Conservation (phyloP, 202 grass and related monocot species). For the Schoenoplectus tabernaemontani region DNA sequence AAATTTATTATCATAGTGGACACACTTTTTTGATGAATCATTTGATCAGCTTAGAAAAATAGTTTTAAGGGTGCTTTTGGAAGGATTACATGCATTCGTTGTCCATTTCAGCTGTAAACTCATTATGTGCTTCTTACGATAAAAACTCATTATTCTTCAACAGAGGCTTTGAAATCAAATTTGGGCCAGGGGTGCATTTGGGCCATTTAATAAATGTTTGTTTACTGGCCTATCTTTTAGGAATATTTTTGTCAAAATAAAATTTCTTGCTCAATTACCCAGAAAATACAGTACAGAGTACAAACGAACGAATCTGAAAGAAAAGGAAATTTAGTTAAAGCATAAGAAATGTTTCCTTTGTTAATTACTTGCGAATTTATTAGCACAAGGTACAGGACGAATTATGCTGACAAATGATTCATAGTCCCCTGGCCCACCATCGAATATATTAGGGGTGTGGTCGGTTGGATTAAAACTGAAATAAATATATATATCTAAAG, state of each 20-base stretch:
- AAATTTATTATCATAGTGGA: not conserved
- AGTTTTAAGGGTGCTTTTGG: not conserved
- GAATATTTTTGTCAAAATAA: not conserved
- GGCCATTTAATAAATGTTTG: not conserved
- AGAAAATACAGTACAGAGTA: not conserved
- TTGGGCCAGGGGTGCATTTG: not conserved
- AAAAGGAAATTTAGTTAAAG: not conserved
- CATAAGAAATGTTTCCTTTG: not conserved
- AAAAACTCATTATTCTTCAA: not conserved
- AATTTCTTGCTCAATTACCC: not conserved
- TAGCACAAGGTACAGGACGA: not conserved
- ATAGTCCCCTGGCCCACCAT: too few relatives aligned
- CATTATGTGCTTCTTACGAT: not conserved
- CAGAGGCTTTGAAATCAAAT: not conserved
- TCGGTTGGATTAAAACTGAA: too few relatives aligned
- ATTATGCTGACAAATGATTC: not conserved
- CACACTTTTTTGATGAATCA: not conserved
- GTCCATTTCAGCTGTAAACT: not conserved
- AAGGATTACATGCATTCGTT: not conserved
- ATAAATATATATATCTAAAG: too few relatives aligned
- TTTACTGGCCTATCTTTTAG: not conserved
- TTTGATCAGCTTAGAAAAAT: not conserved
- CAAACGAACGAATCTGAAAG: not conserved
- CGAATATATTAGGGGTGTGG: too few relatives aligned
- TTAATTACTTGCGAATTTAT: not conserved